Conservation (phyloP, 345 rosid species). For the Mercurialis annua region DNA sequence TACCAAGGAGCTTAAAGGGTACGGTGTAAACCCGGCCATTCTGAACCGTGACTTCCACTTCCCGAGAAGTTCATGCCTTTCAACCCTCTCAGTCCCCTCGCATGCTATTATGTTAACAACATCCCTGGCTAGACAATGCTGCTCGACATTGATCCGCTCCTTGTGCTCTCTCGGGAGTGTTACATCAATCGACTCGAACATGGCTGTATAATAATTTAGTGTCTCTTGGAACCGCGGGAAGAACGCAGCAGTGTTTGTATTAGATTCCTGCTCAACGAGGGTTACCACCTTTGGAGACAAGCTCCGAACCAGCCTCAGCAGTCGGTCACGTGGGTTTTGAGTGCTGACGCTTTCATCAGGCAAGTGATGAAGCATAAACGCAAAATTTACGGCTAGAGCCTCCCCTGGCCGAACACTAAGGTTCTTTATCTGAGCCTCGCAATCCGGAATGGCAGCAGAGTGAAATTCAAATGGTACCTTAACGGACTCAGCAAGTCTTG, state of each 20-base stretch:
- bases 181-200: constrained; percentile 84
- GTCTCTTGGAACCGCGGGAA: constrained; percentile 76
- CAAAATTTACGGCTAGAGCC: constrained; percentile 84
- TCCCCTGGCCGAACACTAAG: constrained; percentile 52
- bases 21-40: constrained; percentile 78
- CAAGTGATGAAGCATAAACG: constrained; percentile 77
- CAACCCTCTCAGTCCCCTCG: constrained; percentile 83
- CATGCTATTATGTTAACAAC: constrained; percentile 87
- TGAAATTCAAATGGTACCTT: constrained; percentile 84
- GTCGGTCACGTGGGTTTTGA: constrained; percentile 67
- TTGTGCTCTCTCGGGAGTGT: constrained; percentile 65
- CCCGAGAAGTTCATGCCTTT: constrained; percentile 76
- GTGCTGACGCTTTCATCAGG: constrained; percentile 90
- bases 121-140: constrained; percentile 87
- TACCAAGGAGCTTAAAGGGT: constrained; percentile 74
- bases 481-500: constrained; percentile 56
- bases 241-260: constrained; percentile 84
- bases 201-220: constrained; percentile 67
- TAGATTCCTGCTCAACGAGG: constrained; percentile 89
- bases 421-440: constrained; percentile 41
- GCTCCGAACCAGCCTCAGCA: constrained; percentile 65
- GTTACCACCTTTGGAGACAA: constrained; percentile 83
- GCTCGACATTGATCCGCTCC: constrained; percentile 81
- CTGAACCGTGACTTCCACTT: constrained; percentile 80
- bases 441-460: constrained; percentile 51